These are phyloP conservation scores for Hypoxylon subgilvum DNA, from an alignment of 495 filamentous ascomycete species.

Conservation along the genomic window DNA sequence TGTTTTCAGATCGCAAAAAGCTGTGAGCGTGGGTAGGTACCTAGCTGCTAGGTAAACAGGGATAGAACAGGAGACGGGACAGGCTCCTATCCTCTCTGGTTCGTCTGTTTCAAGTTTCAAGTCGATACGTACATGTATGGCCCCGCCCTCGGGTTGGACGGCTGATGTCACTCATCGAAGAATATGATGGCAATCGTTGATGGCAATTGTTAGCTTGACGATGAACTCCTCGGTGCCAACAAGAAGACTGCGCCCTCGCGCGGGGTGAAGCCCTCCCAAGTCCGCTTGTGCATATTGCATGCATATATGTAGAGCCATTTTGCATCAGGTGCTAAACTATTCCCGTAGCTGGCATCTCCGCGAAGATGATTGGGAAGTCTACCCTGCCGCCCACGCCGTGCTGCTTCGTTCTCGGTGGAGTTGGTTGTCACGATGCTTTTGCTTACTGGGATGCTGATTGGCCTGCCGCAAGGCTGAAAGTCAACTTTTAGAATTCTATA, in stretches of 20 bases:
- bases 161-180: conserved; percentile 31
- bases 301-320: not conserved
- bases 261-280: not conserved
- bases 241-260: not conserved
- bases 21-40: not conserved
- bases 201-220: conserved; percentile 5
- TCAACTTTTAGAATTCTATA: conserved; percentile 11
- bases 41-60: too few species aligned
- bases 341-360: not conserved
- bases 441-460: conserved; percentile 9
- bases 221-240: not conserved
- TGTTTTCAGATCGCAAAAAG: too few species aligned
- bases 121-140: not conserved
- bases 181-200: conserved; percentile 33
- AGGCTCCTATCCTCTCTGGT: conserved; percentile 19
- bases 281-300: conserved; percentile 18
- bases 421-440: conserved; percentile 2
- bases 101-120: conserved; percentile 27
- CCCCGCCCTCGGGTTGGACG: conserved; percentile 22
- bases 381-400: not conserved
- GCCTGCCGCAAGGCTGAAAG: conserved; percentile 11
- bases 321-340: not conserved
- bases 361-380: not conserved
- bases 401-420: not conserved
- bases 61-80: conserved; percentile 9